A percentile compares a stretch with the other conserved stretches of the same genome.
phyloP scores from a whole-genome alignment of 352 stramenopile species.

The Phytophthora brassicae region DNA sequence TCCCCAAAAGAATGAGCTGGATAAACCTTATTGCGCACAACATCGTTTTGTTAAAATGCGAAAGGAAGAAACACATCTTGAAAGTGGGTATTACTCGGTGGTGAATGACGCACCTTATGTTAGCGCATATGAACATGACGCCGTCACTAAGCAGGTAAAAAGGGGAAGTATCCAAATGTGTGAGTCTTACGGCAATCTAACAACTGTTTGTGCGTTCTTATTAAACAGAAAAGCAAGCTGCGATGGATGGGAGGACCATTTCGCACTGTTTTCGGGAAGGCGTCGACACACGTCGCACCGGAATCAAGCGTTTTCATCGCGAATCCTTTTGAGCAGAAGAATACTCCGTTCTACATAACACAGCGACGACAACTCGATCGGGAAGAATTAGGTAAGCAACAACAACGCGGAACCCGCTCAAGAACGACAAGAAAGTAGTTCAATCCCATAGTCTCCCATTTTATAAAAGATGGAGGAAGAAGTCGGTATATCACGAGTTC shows the following conservation, averaged over 20 bases:
- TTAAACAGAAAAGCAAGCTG: constrained; percentile 52
- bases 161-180: neutral
- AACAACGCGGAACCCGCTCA: constrained; percentile 2
- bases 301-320: constrained; percentile 62
- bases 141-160: constrained; percentile 55
- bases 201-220: neutral
- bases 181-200: neutral
- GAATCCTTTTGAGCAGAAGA: constrained; percentile 53
- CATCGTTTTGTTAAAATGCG: constrained; percentile 55
- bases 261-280: constrained; percentile 61
- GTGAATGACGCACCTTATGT: constrained; percentile 80
- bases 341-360: constrained; percentile 58
- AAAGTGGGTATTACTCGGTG: constrained; percentile 68
- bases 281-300: constrained; percentile 45
- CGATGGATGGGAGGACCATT: constrained; percentile 77
- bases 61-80: constrained; percentile 27
- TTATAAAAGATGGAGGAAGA: neutral
- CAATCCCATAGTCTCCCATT: neutral
- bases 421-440: constrained; percentile 8
- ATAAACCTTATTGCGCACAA: constrained; percentile 74
- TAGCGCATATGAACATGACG: constrained; percentile 50
- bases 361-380: constrained; percentile 49
- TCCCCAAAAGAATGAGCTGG: constrained; percentile 57
- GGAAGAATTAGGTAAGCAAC: neutral
- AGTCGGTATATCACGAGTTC: constrained; percentile 22